These are phyloP conservation scores for Phytopythium aichiense DNA, from an alignment of 352 stramenopile species.

Conservation along the genomic window DNA sequence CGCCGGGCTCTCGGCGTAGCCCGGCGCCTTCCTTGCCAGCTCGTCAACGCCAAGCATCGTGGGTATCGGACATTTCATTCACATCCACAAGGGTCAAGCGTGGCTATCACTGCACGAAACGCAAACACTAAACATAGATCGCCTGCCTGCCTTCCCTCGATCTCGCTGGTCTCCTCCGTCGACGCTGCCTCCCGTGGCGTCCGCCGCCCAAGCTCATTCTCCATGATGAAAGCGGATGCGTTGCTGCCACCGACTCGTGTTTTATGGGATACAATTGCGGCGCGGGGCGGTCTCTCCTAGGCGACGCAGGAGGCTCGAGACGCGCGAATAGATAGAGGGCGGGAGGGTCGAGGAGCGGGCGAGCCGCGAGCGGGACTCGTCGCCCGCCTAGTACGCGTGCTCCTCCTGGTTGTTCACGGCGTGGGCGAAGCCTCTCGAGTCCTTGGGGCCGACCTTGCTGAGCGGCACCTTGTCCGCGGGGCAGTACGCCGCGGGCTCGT, in stretches of 20 bases:
- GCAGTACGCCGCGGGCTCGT: constrained; percentile 41
- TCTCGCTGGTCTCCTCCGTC: not conserved
- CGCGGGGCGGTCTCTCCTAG: not conserved
- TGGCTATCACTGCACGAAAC: constrained; percentile 1
- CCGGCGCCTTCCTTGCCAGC: too few relatives aligned
- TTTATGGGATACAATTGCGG: constrained; percentile 6
- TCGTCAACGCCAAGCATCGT: too few relatives aligned
- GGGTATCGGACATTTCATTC: constrained; percentile 1
- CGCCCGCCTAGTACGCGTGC: constrained; percentile 1
- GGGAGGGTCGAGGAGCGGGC: too few relatives aligned
- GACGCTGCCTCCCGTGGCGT: not conserved
- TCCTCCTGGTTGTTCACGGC: constrained; percentile 8
- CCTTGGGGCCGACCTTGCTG: constrained; percentile 21
- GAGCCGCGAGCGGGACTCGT: not conserved
- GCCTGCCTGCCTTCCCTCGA: too few relatives aligned
- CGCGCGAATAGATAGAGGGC: not conserved
- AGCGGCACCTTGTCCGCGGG: constrained; percentile 63
- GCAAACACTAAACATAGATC: constrained; percentile 3
- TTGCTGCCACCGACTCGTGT: not conserved
- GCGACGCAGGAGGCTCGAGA: not conserved
- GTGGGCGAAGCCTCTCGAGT: not conserved
- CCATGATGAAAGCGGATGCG: not conserved
- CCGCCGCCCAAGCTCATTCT: not conserved
- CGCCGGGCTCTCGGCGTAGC: constrained; percentile 15
- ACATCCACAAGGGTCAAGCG: not conserved